These are phyloP conservation scores for Naganishia vaughanmartiniae DNA, from an alignment of 768 basidiomycete genomes.

Conservation along the genomic window DNA sequence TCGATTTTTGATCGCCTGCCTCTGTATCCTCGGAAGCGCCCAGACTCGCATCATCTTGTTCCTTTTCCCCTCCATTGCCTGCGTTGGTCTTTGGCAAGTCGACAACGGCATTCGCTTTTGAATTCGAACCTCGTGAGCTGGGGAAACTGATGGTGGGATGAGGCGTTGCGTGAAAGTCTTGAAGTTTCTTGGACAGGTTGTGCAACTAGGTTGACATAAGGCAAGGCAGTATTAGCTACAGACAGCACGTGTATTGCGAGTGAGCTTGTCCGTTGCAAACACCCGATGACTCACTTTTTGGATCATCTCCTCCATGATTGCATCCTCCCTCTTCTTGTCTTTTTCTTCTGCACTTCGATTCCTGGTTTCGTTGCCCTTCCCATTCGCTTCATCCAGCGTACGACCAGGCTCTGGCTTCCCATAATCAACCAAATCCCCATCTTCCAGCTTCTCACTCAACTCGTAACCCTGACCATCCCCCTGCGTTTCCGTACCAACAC, in stretches of 20 bases:
- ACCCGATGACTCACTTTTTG: background rate
- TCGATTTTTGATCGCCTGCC: background rate
- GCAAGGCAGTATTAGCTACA: background rate
- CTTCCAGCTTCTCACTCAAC: constrained; percentile 16
- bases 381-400: background rate
- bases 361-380: background rate
- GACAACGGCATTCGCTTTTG: background rate
- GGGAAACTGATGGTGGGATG: constrained; percentile 16
- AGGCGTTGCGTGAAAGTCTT: constrained; percentile 20
- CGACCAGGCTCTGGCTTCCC: background rate
- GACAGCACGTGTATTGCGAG: background rate
- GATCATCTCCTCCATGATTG: constrained; percentile 14
- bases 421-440: background rate
- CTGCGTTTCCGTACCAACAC: background rate
- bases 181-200: constrained; percentile 13
- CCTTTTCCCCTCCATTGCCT: background rate
- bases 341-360: background rate
- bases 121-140: background rate
- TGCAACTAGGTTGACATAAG: constrained; percentile 1
- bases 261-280: too few species aligned
- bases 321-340: constrained; percentile 15
- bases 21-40: background rate
- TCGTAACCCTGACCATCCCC: background rate
- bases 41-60: background rate
- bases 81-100: background rate